These are phyloP conservation scores for Paecilomyces sp. DNA, from an alignment of 2,329 filamentous ascomycete species.

Conservation along the genomic window DNA sequence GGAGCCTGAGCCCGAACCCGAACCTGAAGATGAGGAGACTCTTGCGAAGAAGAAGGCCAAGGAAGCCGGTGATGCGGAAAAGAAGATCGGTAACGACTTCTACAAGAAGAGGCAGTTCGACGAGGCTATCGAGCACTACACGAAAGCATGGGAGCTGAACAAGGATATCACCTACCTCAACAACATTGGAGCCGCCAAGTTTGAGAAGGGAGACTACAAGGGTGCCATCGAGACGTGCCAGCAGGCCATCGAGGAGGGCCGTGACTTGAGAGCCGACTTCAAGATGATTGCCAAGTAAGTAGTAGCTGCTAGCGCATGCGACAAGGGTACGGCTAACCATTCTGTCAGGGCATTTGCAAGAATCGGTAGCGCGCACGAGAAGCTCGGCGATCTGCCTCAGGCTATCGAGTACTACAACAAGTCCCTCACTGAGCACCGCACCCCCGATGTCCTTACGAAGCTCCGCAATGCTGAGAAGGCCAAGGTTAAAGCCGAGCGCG, in stretches of 20 bases:
- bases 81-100: conserved; percentile 83
- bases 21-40: conserved; percentile 73
- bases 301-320: not conserved
- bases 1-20: conserved; percentile 57
- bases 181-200: conserved; percentile 89
- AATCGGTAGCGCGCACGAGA: conserved; percentile 91
- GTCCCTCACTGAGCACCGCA: conserved; percentile 93
- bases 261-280: conserved; percentile 87
- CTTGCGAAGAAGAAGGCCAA: conserved; percentile 82
- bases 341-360: conserved; percentile 67
- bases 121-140: conserved; percentile 87
- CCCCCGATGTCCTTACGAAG: conserved; percentile 87
- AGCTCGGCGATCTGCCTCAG: conserved; percentile 67
- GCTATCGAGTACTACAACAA: conserved; percentile 89
- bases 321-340: conserved; percentile 6
- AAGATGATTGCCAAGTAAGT: conserved; percentile 88
- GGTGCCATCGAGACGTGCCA: conserved; percentile 80
- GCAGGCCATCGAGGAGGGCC: conserved; percentile 83
- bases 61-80: conserved; percentile 87
- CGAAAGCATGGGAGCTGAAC: conserved; percentile 85
- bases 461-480: conserved; percentile 83
- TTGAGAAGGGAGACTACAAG: conserved; percentile 92
- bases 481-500: conserved; percentile 67
- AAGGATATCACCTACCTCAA: conserved; percentile 98
- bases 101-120: conserved; percentile 99